phyloP scores from a whole-genome alignment of 2,329 filamentous ascomycete genomes.

The Aspergillus sclerotialis region DNA sequence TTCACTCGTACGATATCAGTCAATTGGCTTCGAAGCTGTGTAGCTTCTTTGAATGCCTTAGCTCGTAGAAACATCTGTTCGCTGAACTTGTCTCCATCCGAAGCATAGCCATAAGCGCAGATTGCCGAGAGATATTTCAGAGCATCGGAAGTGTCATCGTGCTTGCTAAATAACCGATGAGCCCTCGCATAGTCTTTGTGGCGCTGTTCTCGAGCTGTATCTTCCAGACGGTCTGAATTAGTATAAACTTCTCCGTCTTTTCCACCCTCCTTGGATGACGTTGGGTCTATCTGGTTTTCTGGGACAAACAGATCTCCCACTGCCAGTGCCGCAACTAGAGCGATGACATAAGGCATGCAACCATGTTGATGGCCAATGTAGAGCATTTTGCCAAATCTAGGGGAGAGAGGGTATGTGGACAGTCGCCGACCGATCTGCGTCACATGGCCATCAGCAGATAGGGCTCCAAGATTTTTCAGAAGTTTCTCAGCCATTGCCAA shows the following conservation, averaged over 20 bases:
- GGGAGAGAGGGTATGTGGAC: slow-evolving; percentile 82
- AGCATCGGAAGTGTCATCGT: slow-evolving; percentile 78
- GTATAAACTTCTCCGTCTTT: slow-evolving; percentile 42
- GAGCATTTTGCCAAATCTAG: slow-evolving; percentile 87
- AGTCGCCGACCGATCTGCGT: slow-evolving; percentile 75
- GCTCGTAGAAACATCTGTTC: slow-evolving; percentile 74
- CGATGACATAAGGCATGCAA: slow-evolving; percentile 78
- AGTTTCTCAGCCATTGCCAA: slow-evolving; percentile 80
- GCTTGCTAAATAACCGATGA: slow-evolving; percentile 69
- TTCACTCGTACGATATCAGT: slow-evolving; percentile 71
- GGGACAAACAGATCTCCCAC: slow-evolving; percentile 82
- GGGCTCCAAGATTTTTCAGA: slow-evolving; percentile 75
- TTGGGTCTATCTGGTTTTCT: slow-evolving; percentile 67
- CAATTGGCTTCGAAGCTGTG: slow-evolving; percentile 75
- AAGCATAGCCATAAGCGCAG: slow-evolving; percentile 74
- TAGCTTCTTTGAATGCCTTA: slow-evolving; percentile 81
- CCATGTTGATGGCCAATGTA: slow-evolving; percentile 75
- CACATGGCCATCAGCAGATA: slow-evolving; percentile 64
- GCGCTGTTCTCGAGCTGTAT: slow-evolving; percentile 61
- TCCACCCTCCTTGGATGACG: slow-evolving; percentile 39
- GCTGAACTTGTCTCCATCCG: slow-evolving; percentile 64
- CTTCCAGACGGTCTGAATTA: slow-evolving; percentile 63
- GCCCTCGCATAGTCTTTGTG: slow-evolving; percentile 62
- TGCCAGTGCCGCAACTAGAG: slow-evolving; percentile 79
- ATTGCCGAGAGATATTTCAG: slow-evolving; percentile 86